A percentile compares a stretch with the other conserved stretches of the same genome.
Evolutionary conservation across 1,284 basidiomycete genomes (phyloP).

Genomic region (Pholiota adiposa): DNA sequence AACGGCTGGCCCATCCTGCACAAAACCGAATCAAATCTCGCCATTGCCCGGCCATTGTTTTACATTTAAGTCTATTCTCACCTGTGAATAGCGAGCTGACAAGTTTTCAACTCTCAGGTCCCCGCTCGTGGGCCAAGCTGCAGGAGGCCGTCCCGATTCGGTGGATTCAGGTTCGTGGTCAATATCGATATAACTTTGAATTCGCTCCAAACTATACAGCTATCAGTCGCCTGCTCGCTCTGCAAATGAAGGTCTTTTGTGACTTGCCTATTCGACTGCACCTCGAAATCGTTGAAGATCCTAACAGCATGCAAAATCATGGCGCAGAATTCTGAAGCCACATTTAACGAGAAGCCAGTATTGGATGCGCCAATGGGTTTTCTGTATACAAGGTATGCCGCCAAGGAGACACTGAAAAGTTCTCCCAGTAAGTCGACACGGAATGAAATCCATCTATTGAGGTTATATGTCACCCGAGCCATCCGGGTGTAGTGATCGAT

Average conservation of each 20-base stretch:
- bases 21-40: no score
- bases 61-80: slow-evolving; percentile 17
- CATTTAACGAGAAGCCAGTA: slow-evolving; percentile 58
- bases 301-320: slow-evolving; percentile 47
- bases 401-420: slow-evolving; percentile 41
- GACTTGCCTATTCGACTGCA: slow-evolving; percentile 42
- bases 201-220: slow-evolving; percentile 65
- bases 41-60: no score
- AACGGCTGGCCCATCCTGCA: slow-evolving; percentile 44
- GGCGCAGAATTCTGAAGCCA: slow-evolving; percentile 47
- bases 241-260: slow-evolving; percentile 31
- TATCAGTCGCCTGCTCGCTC: not conserved
- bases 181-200: slow-evolving; percentile 71
- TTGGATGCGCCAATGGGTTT: slow-evolving; percentile 51
- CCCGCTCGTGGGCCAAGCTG: slow-evolving; percentile 72
- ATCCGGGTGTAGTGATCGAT: slow-evolving; percentile 44
- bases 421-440: slow-evolving; percentile 41
- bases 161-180: slow-evolving; percentile 67
- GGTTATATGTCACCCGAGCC: slow-evolving; percentile 43
- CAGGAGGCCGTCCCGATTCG: slow-evolving; percentile 48
- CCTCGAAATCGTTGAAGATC: slow-evolving; percentile 40
- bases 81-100: slow-evolving; percentile 57
- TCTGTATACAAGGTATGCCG: slow-evolving; percentile 57
- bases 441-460: slow-evolving; percentile 48
- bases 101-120: slow-evolving; percentile 63